phyloP scores from a whole-genome alignment of 2,329 filamentous ascomycete genomes.

The Pestalotiopsis sp. region DNA sequence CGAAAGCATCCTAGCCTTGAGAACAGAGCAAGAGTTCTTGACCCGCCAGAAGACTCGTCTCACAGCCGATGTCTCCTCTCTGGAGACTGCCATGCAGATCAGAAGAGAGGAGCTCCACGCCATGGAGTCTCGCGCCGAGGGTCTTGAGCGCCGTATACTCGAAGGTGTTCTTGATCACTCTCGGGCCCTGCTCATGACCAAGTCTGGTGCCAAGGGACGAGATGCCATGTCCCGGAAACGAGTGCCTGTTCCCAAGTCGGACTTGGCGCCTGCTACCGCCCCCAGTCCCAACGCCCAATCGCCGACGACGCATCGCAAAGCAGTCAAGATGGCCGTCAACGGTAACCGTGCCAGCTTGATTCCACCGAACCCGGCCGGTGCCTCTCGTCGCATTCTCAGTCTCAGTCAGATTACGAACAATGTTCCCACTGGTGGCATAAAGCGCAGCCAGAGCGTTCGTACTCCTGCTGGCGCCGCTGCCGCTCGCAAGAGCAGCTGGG shows the following conservation, averaged over 20 bases:
- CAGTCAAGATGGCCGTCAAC: conserved; percentile 57
- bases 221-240: conserved; percentile 65
- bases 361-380: conserved; percentile 51
- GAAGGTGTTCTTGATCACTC: conserved; percentile 97
- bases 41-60: conserved; percentile 78
- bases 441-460: conserved; percentile 79
- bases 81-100: conserved; percentile 87
- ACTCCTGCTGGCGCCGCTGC: conserved; percentile 53
- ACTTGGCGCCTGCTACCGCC: conserved; percentile 42
- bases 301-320: conserved; percentile 27
- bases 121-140: conserved; percentile 89
- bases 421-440: conserved; percentile 64
- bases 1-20: conserved; percentile 60
- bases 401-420: conserved; percentile 89
- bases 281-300: conserved; percentile 24
- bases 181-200: conserved; percentile 81
- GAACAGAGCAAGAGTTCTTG: conserved; percentile 75
- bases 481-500: conserved; percentile 73
- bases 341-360: conserved; percentile 50
- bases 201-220: conserved; percentile 52
- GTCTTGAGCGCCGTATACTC: conserved; percentile 87
- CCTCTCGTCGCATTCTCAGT: conserved; percentile 82
- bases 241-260: conserved; percentile 38
- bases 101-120: conserved; percentile 87
- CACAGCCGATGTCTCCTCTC: conserved; percentile 82